These are phyloP conservation scores for Pleurotus pulmonarius DNA, from an alignment of 768 basidiomycete species.

Conservation along the genomic window DNA sequence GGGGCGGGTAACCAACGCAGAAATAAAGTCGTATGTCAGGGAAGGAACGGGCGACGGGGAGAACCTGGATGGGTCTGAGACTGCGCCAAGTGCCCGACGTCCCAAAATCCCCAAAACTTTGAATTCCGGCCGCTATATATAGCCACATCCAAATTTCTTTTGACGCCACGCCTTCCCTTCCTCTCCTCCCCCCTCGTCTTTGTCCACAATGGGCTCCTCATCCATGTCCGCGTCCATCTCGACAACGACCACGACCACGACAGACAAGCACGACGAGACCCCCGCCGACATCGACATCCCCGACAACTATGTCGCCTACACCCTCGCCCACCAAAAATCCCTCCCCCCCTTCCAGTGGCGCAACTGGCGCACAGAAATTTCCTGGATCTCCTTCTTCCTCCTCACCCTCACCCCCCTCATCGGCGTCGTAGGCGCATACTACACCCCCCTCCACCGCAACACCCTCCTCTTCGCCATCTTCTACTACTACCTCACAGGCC, in stretches of 20 bases:
- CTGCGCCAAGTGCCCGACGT: not conserved
- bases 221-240: not conserved
- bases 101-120: constrained; percentile 4
- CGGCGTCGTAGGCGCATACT: constrained; percentile 68
- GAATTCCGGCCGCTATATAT: not conserved
- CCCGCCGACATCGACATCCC: constrained; percentile 56
- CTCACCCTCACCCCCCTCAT: constrained; percentile 73
- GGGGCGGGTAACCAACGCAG: too few relatives aligned
- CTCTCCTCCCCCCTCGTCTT: not conserved
- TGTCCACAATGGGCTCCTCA: too few relatives aligned
- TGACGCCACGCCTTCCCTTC: not conserved
- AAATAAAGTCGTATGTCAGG: too few relatives aligned
- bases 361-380: constrained; percentile 59
- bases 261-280: not conserved
- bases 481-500: constrained; percentile 48
- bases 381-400: constrained; percentile 74
- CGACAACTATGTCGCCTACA: constrained; percentile 84
- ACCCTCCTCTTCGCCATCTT: constrained; percentile 54
- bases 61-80: too few relatives aligned
- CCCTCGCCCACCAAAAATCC: constrained; percentile 62
- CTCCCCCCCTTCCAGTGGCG: constrained; percentile 65
- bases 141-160: not conserved
- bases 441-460: constrained; percentile 64
- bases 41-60: too few relatives aligned
- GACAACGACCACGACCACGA: not conserved